A percentile compares a stretch with the other conserved stretches of the same genome.
These are phyloP conservation scores for Begonia masoniana DNA, from an alignment of 306 rosid species.

Conservation along the genomic window DNA sequence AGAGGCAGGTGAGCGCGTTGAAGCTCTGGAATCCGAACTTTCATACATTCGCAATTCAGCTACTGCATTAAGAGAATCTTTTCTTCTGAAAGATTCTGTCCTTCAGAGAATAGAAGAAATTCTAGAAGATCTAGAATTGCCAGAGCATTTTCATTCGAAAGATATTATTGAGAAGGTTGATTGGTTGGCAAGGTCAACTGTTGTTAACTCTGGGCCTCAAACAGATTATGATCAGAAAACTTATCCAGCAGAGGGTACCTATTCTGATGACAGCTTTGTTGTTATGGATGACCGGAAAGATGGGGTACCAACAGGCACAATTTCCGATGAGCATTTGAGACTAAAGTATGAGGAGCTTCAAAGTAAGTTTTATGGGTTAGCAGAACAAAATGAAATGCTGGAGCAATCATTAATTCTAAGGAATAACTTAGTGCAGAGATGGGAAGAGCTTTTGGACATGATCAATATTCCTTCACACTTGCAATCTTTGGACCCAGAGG, in stretches of 20 bases:
- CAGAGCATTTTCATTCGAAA: constrained; percentile 91
- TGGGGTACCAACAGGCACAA: constrained; percentile 39
- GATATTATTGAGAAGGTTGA: constrained; percentile 88
- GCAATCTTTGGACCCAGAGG: constrained; percentile 69
- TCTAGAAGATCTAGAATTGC: constrained; percentile 86
- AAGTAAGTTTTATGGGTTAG: constrained; percentile 61
- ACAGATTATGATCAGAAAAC: constrained; percentile 77
- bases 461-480: constrained; percentile 74
- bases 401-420: constrained; percentile 94
- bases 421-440: constrained; percentile 71
- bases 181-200: constrained; percentile 78
- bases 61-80: constrained; percentile 90
- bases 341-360: constrained; percentile 69
- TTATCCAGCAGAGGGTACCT: constrained; percentile 51
- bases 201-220: constrained; percentile 39
- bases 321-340: constrained; percentile 46
- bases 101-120: constrained; percentile 98
- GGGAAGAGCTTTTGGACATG: constrained; percentile 80
- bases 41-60: constrained; percentile 96
- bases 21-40: constrained; percentile 95
- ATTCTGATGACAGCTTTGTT: constrained; percentile 68
- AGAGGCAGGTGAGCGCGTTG: constrained; percentile 92
- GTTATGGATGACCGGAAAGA: constrained; percentile 69
- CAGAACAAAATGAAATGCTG: constrained; percentile 98
- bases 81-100: constrained; percentile 89